phyloP scores from a whole-genome alignment of 2,329 filamentous ascomycete species.

The Exophiala sp. region DNA sequence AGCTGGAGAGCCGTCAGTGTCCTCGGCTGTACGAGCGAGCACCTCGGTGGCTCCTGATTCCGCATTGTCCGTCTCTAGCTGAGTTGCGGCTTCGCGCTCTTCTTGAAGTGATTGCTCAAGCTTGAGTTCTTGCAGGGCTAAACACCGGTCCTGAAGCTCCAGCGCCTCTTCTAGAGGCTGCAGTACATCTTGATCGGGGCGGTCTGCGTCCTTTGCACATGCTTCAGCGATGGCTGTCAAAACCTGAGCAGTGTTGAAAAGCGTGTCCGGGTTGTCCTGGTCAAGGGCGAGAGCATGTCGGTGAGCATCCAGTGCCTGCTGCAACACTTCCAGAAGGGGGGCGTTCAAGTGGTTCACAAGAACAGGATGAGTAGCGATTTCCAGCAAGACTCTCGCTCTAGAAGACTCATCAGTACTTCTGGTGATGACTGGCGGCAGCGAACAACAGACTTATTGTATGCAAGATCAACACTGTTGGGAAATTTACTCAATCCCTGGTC shows the following conservation, averaged over 20 bases:
- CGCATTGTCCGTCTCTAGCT: conserved; percentile 5
- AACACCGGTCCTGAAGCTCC: conserved; percentile 54
- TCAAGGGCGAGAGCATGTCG: conserved; percentile 55
- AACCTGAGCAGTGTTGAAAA: conserved; percentile 68
- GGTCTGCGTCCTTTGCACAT: conserved; percentile 48
- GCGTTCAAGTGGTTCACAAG: conserved; percentile 55
- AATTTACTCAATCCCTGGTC: conserved; percentile 56
- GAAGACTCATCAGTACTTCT: conserved; percentile 5
- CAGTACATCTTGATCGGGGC: conserved; percentile 43
- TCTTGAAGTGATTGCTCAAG: conserved; percentile 44
- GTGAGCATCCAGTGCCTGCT: conserved; percentile 59
- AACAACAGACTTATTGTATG: conserved; percentile 62
- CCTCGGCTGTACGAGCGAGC: conserved; percentile 25
- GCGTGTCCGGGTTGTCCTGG: conserved; percentile 58
- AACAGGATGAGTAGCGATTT: conserved; percentile 61
- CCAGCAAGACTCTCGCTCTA: conserved; percentile 63
- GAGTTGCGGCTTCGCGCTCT: conserved; percentile 16
- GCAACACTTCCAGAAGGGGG: conserved; percentile 50
- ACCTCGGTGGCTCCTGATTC: conserved; percentile 21
- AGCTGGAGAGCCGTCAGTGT: conserved; percentile 31
- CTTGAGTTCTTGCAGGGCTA: conserved; percentile 48
- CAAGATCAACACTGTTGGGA: conserved; percentile 61
- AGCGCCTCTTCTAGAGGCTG: conserved; percentile 55
- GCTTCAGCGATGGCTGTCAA: conserved; percentile 59
- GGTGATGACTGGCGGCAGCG: not conserved